These are phyloP conservation scores for Dissophora globulifera DNA, from an alignment of 192 early-diverging fungal species.

Conservation along the genomic window DNA sequence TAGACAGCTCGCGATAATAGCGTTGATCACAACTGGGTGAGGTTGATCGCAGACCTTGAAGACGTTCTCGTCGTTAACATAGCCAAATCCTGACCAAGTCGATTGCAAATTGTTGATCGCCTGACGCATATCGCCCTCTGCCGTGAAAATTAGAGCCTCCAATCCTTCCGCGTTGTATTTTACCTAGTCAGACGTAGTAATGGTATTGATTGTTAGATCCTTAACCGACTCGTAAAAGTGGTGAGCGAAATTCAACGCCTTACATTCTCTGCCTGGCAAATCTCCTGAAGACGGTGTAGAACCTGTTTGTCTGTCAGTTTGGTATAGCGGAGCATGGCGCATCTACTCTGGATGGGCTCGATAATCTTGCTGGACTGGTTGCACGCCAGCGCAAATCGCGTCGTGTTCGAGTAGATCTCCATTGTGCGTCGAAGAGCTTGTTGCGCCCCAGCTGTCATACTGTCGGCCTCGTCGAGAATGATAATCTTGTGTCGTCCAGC, in stretches of 20 bases:
- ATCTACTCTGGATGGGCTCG: constrained; percentile 97
- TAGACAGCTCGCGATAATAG: constrained; percentile 79
- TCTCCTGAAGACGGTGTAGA: constrained; percentile 80
- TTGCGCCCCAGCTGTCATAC: constrained; percentile 97
- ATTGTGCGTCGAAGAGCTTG: constrained; percentile 97
- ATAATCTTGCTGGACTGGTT: constrained; percentile 97
- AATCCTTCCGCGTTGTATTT: constrained; percentile 88
- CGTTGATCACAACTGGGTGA: constrained; percentile 83
- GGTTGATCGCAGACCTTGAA: constrained; percentile 99
- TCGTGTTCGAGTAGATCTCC: constrained; percentile 97
- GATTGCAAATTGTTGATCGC: constrained; percentile 97
- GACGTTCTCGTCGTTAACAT: constrained; percentile 89
- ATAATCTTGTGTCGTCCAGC: constrained; percentile 88
- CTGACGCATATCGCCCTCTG: constrained; percentile 99
- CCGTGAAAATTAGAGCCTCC: constrained; percentile 93
- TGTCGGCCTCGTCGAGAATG: constrained; percentile 99
- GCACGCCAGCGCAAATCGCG: constrained; percentile 96
- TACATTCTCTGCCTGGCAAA: constrained; percentile 86
- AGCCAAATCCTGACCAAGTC: constrained; percentile 86
- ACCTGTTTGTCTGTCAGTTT: constrained; percentile 85
- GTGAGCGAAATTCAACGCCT: not conserved
- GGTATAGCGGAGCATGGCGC: constrained; percentile 90
- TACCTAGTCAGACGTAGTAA: constrained; percentile 56
- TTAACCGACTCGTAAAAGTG: too few species aligned
- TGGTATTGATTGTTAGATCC: too few species aligned